Percentiles rank a stretch among this genome's conserved stretches.
Evolutionary conservation across 306 rosid genomes (phyloP).

Genomic region (Inga laurina): DNA sequence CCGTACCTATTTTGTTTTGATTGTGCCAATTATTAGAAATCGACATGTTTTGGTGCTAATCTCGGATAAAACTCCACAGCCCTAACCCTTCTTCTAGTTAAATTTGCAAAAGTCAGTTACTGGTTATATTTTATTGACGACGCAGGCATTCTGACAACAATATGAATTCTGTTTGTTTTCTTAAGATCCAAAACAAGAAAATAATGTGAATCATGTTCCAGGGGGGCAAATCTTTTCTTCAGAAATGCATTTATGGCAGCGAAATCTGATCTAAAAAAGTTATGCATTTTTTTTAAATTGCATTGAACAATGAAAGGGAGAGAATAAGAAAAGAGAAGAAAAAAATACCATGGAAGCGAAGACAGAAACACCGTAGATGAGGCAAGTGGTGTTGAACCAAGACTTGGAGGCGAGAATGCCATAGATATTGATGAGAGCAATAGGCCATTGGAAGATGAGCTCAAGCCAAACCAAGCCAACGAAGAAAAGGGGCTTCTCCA

Average conservation of each 20-base stretch:
- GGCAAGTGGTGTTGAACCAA: constrained; percentile 85
- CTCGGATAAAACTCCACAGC: background rate
- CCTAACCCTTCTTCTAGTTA: background rate
- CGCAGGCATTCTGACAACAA: background rate
- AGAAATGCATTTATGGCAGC: background rate
- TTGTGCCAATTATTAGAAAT: background rate
- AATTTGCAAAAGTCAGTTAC: background rate
- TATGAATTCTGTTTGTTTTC: constrained; percentile 5
- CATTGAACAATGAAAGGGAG: background rate
- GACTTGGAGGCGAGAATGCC: constrained; percentile 53
- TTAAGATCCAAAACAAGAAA: background rate
- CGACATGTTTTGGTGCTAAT: background rate
- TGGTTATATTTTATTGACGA: background rate
- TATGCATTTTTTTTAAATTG: background rate
- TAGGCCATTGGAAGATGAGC: constrained; percentile 81
- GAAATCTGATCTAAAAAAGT: background rate
- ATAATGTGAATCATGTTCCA: background rate
- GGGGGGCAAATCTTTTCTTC: background rate
- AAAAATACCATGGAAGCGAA: constrained; percentile 61
- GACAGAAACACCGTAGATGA: constrained; percentile 70
- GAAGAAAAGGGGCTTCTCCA: constrained; percentile 65
- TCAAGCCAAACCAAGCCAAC: constrained; percentile 76
- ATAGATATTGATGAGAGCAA: constrained; percentile 57
- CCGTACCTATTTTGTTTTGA: background rate
- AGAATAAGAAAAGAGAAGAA: background rate